Evolutionary conservation across 306 rosid species (phyloP), one percentile per base, ranked within the genome.

Genomic region (Ammopiptanthus mongolicus): DNA sequence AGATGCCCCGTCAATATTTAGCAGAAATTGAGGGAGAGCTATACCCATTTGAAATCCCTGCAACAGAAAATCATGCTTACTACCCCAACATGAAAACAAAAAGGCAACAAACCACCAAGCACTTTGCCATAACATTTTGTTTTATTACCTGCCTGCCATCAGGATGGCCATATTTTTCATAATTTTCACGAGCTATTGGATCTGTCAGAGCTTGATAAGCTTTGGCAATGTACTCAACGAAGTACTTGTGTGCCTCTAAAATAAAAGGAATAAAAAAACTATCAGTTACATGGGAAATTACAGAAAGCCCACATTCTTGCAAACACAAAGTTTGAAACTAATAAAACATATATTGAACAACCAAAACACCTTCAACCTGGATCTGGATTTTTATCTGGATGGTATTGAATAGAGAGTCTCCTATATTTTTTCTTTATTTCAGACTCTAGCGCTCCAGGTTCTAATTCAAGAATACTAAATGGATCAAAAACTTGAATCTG

Each of bases 11-110:
- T 92, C 91, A 11, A 89, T 84, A 55, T 96, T 79, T 59, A 96
- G 89, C 71, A 96, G 79, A 85, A 96, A 92, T 73, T 96, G 93
- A 64, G 99, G 98, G 65, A 96, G 98, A 76, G 98, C 97, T 81
- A 92, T 92, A 73, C 99, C 97, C 99, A 96, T 96, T 92, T 92
- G 93, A 74, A 96, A 96, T 39, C 99, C 99, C 99, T 96, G 84
- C 53, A 77, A 81, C 31, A 82, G 81, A 78, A 46, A 68, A 73
- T 31, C 80, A 78, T 63, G 37, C 39, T 63, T 48, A 80, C 56
- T 67, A 69, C 56, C 72, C 62, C 66, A 71, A 64, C 50, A 46
- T 12, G 46, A 33, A 74, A 19, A 62, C 66, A 59, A 81, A 68
- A 47, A 53, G n/a, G 29, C 67, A 29, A 11, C 31, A 73, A 57